Evolutionary conservation across 768 basidiomycete genomes (phyloP).

Genomic region (Russula vinacea): DNA sequence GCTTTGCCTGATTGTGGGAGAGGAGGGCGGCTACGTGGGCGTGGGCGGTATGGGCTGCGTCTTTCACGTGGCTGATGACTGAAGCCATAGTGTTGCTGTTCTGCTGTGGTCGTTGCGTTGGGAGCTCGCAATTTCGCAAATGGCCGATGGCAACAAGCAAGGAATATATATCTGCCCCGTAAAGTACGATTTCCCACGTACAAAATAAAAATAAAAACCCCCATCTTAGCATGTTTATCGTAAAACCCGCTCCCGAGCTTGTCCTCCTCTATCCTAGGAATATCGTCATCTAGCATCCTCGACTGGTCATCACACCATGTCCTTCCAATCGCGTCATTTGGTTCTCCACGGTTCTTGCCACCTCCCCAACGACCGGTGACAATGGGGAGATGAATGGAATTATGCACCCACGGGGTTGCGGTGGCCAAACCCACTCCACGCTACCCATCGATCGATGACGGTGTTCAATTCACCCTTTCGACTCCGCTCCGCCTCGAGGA

Average conservation of each 20-base stretch:
- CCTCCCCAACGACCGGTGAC: background rate
- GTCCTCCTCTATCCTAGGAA: background rate
- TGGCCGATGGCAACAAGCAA: background rate
- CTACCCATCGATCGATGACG: background rate
- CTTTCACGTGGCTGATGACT: background rate
- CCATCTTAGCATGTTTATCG: too few species aligned
- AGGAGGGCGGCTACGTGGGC: slow-evolving; percentile 21
- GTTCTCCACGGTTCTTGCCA: background rate
- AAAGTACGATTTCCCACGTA: slow-evolving; percentile 1
- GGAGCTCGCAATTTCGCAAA: too few species aligned
- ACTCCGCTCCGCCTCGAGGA: background rate
- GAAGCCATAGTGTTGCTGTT: slow-evolving; percentile 18
- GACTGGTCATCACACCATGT: background rate
- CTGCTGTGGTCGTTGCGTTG: too few species aligned
- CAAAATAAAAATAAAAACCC: background rate
- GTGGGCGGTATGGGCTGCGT: slow-evolving; percentile 24
- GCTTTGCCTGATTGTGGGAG: slow-evolving; percentile 16
- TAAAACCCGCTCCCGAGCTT: background rate
- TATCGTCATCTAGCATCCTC: background rate
- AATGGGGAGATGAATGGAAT: background rate
- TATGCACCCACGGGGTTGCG: background rate
- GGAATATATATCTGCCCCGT: background rate
- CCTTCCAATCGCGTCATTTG: background rate
- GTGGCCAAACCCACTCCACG: background rate
- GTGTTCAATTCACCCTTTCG: background rate